A percentile compares a stretch with the other conserved stretches of the same genome.
Conservation (phyloP, 2,329 filamentous ascomycete genomes). For the Thielaviopsis populi region DNA sequence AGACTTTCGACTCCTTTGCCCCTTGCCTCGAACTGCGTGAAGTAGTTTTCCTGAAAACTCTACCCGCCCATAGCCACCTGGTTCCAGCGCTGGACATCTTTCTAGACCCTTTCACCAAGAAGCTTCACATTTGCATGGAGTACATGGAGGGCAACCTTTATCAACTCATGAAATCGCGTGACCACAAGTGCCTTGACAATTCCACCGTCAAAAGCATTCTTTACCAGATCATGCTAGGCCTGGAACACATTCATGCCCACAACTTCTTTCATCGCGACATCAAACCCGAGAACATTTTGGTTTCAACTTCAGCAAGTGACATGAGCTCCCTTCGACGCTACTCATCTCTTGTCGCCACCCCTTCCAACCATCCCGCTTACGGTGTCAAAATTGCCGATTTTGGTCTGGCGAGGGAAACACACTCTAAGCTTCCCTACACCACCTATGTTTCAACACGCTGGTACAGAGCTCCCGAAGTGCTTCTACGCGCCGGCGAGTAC, state of each 20-base stretch:
- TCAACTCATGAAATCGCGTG: constrained; percentile 94
- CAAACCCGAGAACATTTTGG: constrained; percentile 96
- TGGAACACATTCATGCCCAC: constrained; percentile 95
- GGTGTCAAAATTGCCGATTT: constrained; percentile 98
- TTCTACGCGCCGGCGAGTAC: constrained; percentile 87
- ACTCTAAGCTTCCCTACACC: constrained; percentile 91
- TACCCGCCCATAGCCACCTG: constrained; percentile 77
- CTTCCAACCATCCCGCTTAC: constrained; percentile 83
- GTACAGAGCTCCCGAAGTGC: constrained; percentile 93
- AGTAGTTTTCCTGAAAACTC: constrained; percentile 84
- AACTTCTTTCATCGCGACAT: constrained; percentile 98
- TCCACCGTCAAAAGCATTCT: constrained; percentile 93
- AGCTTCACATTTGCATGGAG: constrained; percentile 97
- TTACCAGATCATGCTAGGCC: constrained; percentile 87
- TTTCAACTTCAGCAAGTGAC: constrained; percentile 76
- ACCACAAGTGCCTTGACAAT: constrained; percentile 85
- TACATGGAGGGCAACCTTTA: constrained; percentile 99
- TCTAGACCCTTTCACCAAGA: constrained; percentile 86
- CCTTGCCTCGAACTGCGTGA: constrained; percentile 88
- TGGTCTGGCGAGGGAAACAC: constrained; percentile 89
- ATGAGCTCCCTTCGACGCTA: constrained; percentile 77
- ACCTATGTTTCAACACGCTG: constrained; percentile 97
- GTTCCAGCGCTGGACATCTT: constrained; percentile 98
- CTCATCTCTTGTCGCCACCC: constrained; percentile 82
- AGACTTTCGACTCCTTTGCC: constrained; percentile 84